Percentiles rank a stretch among this genome's conserved stretches.
phyloP scores from a whole-genome alignment of 768 basidiomycete genomes.

The Podaxis sp. region DNA sequence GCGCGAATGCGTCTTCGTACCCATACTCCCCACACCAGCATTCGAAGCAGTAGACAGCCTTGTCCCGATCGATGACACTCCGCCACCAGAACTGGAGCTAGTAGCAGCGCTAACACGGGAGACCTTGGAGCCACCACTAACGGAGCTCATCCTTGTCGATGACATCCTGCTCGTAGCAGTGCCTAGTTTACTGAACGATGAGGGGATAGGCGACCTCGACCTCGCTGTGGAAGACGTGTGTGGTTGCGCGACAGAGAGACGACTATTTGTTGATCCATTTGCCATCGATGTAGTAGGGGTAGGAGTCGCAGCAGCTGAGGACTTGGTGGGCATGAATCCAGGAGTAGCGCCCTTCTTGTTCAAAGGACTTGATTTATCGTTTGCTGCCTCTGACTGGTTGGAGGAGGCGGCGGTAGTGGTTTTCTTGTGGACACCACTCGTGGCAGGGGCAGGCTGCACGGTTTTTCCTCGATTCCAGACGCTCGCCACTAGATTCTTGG shows the following conservation, averaged over 20 bases:
- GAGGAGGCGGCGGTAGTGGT: conserved; percentile 13
- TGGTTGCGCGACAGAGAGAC: neutral
- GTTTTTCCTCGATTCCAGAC: conserved; percentile 67
- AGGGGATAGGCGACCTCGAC: conserved; percentile 28
- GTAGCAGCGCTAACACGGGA: conserved; percentile 13
- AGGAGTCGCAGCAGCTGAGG: neutral
- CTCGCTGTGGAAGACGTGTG: conserved; percentile 18
- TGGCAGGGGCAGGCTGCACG: conserved; percentile 20
- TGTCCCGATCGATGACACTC: conserved; percentile 45
- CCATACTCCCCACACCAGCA: conserved; percentile 31
- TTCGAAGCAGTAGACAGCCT: conserved; percentile 22
- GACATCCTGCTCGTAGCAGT: neutral
- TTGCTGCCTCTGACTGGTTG: neutral
- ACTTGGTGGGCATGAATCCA: neutral
- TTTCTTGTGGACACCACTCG: conserved; percentile 27
- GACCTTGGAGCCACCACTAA: conserved; percentile 9
- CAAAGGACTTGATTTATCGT: neutral
- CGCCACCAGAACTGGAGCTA: conserved; percentile 20
- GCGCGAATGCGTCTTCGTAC: conserved; percentile 25
- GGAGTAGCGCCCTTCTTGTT: conserved; percentile 9
- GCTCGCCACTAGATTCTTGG: conserved; percentile 68
- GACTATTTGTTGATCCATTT: neutral
- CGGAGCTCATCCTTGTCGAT: neutral
- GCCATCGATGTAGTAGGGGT: neutral
- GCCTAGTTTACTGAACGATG: conserved; percentile 14